Base-by-base conservation (phyloP, 75 land plant species). In the Selaginella tamariscina region DNA sequence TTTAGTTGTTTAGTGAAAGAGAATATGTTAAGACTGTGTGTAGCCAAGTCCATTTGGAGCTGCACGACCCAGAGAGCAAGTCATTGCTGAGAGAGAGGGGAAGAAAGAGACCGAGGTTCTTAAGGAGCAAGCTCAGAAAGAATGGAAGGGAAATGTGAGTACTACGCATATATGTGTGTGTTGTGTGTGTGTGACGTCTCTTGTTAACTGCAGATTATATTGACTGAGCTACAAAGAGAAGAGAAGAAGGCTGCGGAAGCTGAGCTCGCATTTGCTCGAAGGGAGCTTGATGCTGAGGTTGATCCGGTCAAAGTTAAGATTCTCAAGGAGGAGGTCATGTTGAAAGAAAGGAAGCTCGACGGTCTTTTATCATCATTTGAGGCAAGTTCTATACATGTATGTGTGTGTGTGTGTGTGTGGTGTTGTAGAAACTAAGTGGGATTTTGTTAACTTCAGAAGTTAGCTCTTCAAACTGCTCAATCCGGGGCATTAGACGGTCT, bases 41-140 rank as follows among this genome's bases (percentile, higher is more conserved):
- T 77, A 78, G 80, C 72, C 80, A 27, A 78, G 67, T 63, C 80
- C 78, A 18, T 78, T 78, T 57, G 80, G 80, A 32, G 72, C 71
- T 29, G 78, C 80, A 22, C 78, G 80, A 27, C 80, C 78, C 0
- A 77, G 79, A 33, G 80, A 78, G 55, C 80, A 78, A 70, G 80
- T 78, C 2, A 75, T 74, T 44, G 78, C 80, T 2, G 80, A 78
- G 68, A 62, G 80, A 26, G 72, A 75, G 32, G 80, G 80, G 1
- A 78, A 78, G 64, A 70, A 75, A 26, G 80, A 78, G 26, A 65
- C 56, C 2, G 78, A 78, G 44, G 80, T 78, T 32, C 31, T 78
- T n/a, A 69, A 56, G 64, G 80, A 78, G 64, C 80, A 78, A 70
- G 80, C 78, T 21, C 56, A 69, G 2, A 78, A 75, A 31, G 80